Conservation (phyloP, 495 filamentous ascomycete species). For the Tuber indicum region DNA sequence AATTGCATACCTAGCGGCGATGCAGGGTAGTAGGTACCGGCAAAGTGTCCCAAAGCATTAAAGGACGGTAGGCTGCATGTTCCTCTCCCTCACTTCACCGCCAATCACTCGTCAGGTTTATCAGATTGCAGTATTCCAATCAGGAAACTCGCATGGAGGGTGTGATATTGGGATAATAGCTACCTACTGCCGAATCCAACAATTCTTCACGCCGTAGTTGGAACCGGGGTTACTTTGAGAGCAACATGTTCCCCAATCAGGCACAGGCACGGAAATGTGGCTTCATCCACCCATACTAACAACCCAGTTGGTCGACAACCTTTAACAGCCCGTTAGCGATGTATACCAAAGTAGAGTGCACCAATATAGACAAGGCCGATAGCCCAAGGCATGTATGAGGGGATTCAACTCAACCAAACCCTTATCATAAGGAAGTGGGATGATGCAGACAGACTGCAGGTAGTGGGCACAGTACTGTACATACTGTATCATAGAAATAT, state of each 20-base stretch:
- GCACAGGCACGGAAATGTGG: neutral
- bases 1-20: neutral
- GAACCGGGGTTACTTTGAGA: neutral
- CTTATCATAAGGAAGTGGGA: neutral
- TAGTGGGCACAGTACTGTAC: neutral
- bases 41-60: neutral
- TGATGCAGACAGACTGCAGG: neutral
- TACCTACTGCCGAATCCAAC: neutral
- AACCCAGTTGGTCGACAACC: neutral
- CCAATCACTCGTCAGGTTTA: neutral
- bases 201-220: neutral
- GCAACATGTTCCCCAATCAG: neutral
- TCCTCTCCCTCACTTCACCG: neutral
- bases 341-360: neutral
- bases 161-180: neutral
- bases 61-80: neutral
- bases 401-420: neutral
- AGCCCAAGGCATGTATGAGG: neutral
- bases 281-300: neutral
- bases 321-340: neutral
- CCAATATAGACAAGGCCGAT: neutral
- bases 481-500: neutral
- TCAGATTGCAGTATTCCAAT: neutral
- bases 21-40: neutral
- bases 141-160: neutral